Conservation (phyloP, 192 early-diverging fungal genomes). For the Geranomyces michiganensis region DNA sequence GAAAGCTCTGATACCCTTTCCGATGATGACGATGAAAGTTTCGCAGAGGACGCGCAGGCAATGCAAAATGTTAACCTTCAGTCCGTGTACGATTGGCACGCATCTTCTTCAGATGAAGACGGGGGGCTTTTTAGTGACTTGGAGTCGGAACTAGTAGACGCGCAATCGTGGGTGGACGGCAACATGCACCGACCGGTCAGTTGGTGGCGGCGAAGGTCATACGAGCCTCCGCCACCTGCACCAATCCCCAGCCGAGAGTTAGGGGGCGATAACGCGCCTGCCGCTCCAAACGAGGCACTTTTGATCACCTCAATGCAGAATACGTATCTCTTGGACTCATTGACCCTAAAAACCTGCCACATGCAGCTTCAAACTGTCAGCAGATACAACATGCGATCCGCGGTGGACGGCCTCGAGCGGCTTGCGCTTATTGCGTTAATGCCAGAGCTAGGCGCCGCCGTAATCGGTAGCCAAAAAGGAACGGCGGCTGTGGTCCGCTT, state of each 20-base stretch:
- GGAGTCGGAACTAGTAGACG: neutral
- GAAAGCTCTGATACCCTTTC: too few relatives aligned
- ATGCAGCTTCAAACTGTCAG: neutral
- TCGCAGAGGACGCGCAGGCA: too few relatives aligned
- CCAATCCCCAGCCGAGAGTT: neutral
- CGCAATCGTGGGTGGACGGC: neutral
- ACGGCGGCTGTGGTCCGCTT: constrained; percentile 26
- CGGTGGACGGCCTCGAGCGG: neutral
- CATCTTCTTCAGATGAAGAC: too few relatives aligned
- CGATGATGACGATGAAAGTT: too few relatives aligned
- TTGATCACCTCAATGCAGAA: constrained; percentile 15
- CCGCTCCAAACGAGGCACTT: constrained; percentile 1
- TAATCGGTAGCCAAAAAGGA: constrained; percentile 31
- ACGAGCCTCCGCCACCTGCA: constrained; percentile 14
- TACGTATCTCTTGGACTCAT: constrained; percentile 16
- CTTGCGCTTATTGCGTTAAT: constrained; percentile 15
- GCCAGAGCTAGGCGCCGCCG: constrained; percentile 17
- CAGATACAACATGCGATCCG: neutral
- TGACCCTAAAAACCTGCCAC: neutral
- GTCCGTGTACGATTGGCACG: too few relatives aligned
- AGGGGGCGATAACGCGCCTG: neutral
- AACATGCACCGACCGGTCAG: constrained; percentile 9
- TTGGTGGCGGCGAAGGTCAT: constrained; percentile 15
- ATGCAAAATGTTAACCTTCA: too few relatives aligned
- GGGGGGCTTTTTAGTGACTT: neutral